These are phyloP conservation scores for Microbotryum intermedium DNA, from an alignment of 1,284 basidiomycete species.

Conservation along the genomic window DNA sequence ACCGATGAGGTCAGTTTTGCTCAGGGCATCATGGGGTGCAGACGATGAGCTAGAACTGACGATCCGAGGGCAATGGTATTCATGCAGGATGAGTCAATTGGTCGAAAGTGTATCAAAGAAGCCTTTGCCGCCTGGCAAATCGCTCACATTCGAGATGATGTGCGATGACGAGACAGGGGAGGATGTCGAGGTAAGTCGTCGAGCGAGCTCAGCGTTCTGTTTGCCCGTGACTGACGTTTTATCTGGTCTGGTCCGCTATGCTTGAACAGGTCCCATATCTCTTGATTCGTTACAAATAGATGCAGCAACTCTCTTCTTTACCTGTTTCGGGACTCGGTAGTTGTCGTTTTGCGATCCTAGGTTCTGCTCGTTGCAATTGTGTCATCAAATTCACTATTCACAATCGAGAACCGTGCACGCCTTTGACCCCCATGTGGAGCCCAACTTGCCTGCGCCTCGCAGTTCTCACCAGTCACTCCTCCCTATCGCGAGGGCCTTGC, in stretches of 20 bases:
- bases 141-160: conserved; percentile 69
- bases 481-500: not conserved
- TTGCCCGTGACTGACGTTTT: not conserved
- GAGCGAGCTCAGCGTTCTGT: not conserved
- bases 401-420: too few relatives aligned
- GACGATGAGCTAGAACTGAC: not conserved
- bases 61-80: not conserved
- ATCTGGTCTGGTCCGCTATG: not conserved
- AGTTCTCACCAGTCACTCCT: not conserved
- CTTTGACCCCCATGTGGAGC: too few relatives aligned
- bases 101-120: conserved; percentile 94
- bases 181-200: conserved; percentile 41
- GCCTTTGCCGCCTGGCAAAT: conserved; percentile 55
- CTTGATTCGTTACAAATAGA: conserved; percentile 23
- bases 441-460: too few relatives aligned
- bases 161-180: conserved; percentile 81
- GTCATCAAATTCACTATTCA: too few relatives aligned
- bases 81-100: conserved; percentile 64
- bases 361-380: too few relatives aligned
- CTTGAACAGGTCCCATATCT: conserved; percentile 20
- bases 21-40: not conserved
- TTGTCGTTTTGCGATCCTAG: too few relatives aligned
- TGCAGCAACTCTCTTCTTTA: not conserved
- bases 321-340: too few relatives aligned
- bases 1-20: conserved; percentile 51